Percentiles rank a stretch among this genome's conserved stretches.
phyloP scores from a whole-genome alignment of 345 rosid genomes.

The Cardamine chenopodiifolia region DNA sequence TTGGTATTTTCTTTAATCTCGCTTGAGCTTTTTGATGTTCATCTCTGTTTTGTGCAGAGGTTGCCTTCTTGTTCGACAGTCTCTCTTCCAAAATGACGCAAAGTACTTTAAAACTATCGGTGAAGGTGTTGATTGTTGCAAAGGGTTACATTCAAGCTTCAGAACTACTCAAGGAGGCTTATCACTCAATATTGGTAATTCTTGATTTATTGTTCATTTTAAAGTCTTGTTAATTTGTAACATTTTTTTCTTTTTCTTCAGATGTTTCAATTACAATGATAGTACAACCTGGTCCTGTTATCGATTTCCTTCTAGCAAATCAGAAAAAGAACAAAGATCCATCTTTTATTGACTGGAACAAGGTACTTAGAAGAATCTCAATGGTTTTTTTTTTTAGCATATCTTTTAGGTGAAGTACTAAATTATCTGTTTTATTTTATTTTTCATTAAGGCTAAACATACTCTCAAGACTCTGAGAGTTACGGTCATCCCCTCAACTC shows the following conservation, averaged over 20 bases:
- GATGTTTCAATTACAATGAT: slow-evolving; percentile 32
- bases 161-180: slow-evolving; percentile 36
- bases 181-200: slow-evolving; percentile 35
- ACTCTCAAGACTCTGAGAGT: slow-evolving; percentile 66
- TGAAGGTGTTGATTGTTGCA: slow-evolving; percentile 27
- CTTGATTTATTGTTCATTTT: background rate
- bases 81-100: slow-evolving; percentile 32
- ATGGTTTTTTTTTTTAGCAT: background rate
- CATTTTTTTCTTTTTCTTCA: background rate
- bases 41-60: slow-evolving; percentile 49
- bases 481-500: slow-evolving; percentile 51
- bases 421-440: background rate
- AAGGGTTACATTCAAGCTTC: slow-evolving; percentile 42
- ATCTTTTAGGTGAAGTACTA: slow-evolving; percentile 3
- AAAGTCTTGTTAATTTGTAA: background rate
- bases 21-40: background rate
- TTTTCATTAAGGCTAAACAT: slow-evolving; percentile 51
- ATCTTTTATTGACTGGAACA: slow-evolving; percentile 14
- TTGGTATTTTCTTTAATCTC: background rate
- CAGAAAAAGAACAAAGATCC: slow-evolving; percentile 8
- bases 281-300: slow-evolving; percentile 35
- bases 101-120: background rate
- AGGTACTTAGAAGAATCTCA: slow-evolving; percentile 10
- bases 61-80: slow-evolving; percentile 48
- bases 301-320: slow-evolving; percentile 5